These are phyloP conservation scores for Dimargaris xerosporica DNA, from an alignment of 192 early-diverging fungal species.

Conservation along the genomic window DNA sequence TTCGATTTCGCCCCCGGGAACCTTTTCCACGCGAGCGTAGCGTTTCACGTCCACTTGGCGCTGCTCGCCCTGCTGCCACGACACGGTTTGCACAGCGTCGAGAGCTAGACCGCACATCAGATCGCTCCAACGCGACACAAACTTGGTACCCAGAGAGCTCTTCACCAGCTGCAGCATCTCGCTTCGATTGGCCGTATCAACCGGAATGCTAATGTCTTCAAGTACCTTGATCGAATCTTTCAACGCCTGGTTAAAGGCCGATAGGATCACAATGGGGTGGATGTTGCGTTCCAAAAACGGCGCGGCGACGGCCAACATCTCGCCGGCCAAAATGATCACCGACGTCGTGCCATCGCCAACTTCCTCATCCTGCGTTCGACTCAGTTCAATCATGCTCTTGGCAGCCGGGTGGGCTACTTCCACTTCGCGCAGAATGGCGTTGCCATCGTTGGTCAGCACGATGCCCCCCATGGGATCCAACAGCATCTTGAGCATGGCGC, in stretches of 20 bases:
- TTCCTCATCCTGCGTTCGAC: conserved; percentile 99
- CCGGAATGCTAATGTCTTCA: conserved; percentile 65
- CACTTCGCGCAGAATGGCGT: conserved; percentile 94
- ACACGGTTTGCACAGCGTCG: conserved; percentile 87
- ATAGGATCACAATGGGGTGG: conserved; percentile 94
- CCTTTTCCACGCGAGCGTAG: conserved; percentile 95
- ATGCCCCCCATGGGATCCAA: conserved; percentile 99
- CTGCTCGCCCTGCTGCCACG: conserved; percentile 50
- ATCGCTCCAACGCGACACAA: conserved; percentile 88
- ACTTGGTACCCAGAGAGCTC: conserved; percentile 91
- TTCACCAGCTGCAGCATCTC: conserved; percentile 91
- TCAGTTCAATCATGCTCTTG: conserved; percentile 98
- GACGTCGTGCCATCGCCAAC: conserved; percentile 98
- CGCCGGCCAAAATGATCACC: conserved; percentile 97
- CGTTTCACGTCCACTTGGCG: conserved; percentile 95
- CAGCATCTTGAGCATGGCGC: conserved; percentile 99
- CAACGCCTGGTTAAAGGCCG: conserved; percentile 82
- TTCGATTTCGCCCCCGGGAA: conserved; percentile 97
- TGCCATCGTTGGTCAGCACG: conserved; percentile 96
- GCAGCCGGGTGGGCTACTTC: conserved; percentile 99
- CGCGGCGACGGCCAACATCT: conserved; percentile 77
- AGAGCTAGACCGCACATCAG: conserved; percentile 95
- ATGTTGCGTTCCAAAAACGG: conserved; percentile 95
- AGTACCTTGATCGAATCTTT: conserved; percentile 81
- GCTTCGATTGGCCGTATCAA: conserved; percentile 65